Conservation (phyloP, 768 basidiomycete genomes). For the Lanmaoa pseudosensibilis region DNA sequence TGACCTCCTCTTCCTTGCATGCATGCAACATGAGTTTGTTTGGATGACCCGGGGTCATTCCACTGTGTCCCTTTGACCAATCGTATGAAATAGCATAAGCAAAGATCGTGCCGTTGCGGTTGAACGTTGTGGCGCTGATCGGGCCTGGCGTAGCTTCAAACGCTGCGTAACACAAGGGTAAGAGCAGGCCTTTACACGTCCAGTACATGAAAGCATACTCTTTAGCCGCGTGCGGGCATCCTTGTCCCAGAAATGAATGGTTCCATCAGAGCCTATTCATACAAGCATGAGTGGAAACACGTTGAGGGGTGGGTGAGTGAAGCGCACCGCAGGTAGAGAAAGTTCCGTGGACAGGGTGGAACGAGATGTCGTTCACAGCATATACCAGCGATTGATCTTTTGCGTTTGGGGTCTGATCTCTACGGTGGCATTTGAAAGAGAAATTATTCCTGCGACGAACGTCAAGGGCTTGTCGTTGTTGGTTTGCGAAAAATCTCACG, state of each 20-base stretch:
- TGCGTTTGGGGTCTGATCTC: constrained; percentile 51
- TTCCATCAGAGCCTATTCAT: constrained; percentile 71
- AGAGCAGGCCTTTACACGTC: background rate
- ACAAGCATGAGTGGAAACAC: constrained; percentile 17
- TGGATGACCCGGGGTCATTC: constrained; percentile 65
- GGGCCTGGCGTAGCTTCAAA: constrained; percentile 77
- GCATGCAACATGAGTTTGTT: constrained; percentile 85
- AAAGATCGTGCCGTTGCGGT: constrained; percentile 83
- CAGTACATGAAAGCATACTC: constrained; percentile 44
- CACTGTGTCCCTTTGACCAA: constrained; percentile 90
- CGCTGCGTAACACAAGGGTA: constrained; percentile 39
- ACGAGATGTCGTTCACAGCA: constrained; percentile 83
- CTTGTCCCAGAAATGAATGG: constrained; percentile 94
- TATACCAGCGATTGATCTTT: constrained; percentile 74
- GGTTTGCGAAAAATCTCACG: constrained; percentile 41
- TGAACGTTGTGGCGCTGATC: constrained; percentile 80
- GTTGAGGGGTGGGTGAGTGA: constrained; percentile 18
- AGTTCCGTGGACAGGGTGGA: constrained; percentile 83
- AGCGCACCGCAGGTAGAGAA: constrained; percentile 74
- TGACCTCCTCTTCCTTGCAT: constrained; percentile 86
- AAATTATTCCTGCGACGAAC: constrained; percentile 61
- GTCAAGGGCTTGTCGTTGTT: background rate
- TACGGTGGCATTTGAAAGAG: constrained; percentile 83
- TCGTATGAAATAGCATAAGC: constrained; percentile 93
- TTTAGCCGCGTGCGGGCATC: constrained; percentile 90